phyloP scores from a whole-genome alignment of 2,329 filamentous ascomycete species.

The Xylariaceae sp. region DNA sequence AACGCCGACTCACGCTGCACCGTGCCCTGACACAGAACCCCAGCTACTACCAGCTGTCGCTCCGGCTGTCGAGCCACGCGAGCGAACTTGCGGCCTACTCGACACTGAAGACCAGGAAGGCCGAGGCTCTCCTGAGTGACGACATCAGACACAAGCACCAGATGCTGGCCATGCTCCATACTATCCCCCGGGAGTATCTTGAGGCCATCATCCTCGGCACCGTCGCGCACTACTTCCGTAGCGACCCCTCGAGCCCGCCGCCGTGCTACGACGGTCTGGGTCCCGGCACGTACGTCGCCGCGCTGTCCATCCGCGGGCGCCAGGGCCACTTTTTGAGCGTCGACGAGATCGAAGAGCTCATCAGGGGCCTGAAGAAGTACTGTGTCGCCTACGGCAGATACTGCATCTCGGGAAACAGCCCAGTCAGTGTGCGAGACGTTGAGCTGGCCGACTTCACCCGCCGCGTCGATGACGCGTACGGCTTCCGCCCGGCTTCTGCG shows the following conservation, averaged over 20 bases:
- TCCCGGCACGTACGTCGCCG: constrained; percentile 2
- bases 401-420: not conserved
- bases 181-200: not conserved
- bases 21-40: not conserved
- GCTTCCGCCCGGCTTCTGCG: not conserved
- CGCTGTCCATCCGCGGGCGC: constrained; percentile 1
- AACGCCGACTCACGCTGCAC: not conserved
- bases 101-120: not conserved
- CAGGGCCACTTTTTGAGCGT: constrained; percentile 1
- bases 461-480: not conserved
- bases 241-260: not conserved
- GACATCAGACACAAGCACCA: not conserved
- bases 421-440: not conserved
- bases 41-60: not conserved
- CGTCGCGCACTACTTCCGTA: not conserved
- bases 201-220: constrained; percentile 1
- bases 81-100: not conserved
- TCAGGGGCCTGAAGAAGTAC: constrained; percentile 1
- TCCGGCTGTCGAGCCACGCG: not conserved
- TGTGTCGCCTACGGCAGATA: not conserved
- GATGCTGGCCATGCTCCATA: not conserved
- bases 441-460: not conserved
- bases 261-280: not conserved
- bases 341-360: constrained; percentile 1
- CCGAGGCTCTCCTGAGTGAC: not conserved